These are phyloP conservation scores for Odontarrhena argentea DNA, from an alignment of 345 rosid species.

Conservation along the genomic window DNA sequence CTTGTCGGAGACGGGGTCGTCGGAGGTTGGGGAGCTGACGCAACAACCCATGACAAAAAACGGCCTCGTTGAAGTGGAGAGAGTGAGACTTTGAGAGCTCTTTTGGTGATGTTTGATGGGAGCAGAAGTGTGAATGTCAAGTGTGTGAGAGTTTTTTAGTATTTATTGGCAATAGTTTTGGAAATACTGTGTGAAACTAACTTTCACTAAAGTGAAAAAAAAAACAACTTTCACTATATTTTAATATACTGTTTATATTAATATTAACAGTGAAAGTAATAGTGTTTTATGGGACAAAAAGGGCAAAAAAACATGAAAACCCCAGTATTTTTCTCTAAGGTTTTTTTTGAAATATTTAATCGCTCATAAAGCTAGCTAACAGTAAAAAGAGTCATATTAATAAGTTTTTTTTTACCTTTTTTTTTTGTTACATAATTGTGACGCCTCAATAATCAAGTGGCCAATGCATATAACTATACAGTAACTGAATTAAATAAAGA, in stretches of 20 bases:
- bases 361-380: not conserved
- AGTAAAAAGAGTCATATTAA: not conserved
- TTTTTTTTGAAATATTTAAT: not conserved
- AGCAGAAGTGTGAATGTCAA: constrained; percentile 17
- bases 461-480: not conserved
- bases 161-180: constrained; percentile 35
- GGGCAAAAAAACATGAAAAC: not conserved
- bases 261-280: constrained; percentile 7
- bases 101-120: not conserved
- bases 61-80: constrained; percentile 2
- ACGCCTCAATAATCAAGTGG: constrained; percentile 1
- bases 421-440: not conserved
- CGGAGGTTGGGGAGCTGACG: constrained; percentile 34
- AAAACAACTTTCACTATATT: constrained; percentile 9
- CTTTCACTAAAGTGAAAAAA: not conserved
- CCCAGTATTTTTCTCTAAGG: not conserved
- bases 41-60: constrained; percentile 42
- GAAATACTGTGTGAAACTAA: not conserved
- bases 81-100: not conserved
- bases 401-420: not conserved
- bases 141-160: constrained; percentile 14
- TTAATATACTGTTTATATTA: not conserved
- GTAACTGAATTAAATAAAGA: not conserved
- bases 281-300: not conserved
- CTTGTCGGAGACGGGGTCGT: constrained; percentile 22